These are phyloP conservation scores for Auricularia auricula-judae DNA, from an alignment of 768 basidiomycete species.

Conservation along the genomic window DNA sequence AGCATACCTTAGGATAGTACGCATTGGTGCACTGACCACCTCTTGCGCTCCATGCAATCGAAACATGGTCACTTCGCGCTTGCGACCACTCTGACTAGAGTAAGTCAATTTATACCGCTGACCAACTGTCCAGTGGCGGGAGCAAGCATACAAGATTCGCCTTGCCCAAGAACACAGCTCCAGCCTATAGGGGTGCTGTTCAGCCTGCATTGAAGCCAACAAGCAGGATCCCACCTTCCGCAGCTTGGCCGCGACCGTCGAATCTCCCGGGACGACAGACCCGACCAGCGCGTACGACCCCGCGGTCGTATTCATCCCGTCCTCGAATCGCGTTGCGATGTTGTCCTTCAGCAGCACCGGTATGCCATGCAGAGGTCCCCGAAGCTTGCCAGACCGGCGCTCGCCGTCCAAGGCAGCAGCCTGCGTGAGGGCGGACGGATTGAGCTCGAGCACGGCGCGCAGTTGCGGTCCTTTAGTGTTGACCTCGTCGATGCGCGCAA, in stretches of 20 bases:
- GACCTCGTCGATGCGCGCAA: slow-evolving; percentile 22
- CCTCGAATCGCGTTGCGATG: slow-evolving; percentile 8
- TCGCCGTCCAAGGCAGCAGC: slow-evolving; percentile 25
- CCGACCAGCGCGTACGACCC: slow-evolving; percentile 27
- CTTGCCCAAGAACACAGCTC: slow-evolving; percentile 28
- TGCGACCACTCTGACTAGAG: slow-evolving; percentile 22
- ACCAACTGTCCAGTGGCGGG: neutral
- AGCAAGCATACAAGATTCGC: slow-evolving; percentile 26
- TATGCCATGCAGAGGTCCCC: slow-evolving; percentile 27
- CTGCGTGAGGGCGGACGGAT: slow-evolving; percentile 25
- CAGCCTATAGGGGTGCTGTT: neutral
- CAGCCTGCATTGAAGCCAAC: neutral
- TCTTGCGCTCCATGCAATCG: slow-evolving; percentile 49
- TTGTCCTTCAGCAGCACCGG: slow-evolving; percentile 28
- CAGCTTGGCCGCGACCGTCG: slow-evolving; percentile 22
- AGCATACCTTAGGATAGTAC: slow-evolving; percentile 29
- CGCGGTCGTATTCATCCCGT: slow-evolving; percentile 32
- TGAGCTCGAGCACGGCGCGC: slow-evolving; percentile 30
- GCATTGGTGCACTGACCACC: slow-evolving; percentile 40
- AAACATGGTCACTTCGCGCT: slow-evolving; percentile 14
- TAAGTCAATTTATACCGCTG: slow-evolving; percentile 36
- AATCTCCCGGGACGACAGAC: slow-evolving; percentile 24
- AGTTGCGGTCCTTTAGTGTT: slow-evolving; percentile 26
- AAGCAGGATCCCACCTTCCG: slow-evolving; percentile 6
- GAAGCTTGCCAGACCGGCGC: slow-evolving; percentile 11